Evolutionary conservation across 805 yeast species (phyloP), one percentile per base, ranked within the genome.

Genomic region (Sugiyamaella valdiviana): DNA sequence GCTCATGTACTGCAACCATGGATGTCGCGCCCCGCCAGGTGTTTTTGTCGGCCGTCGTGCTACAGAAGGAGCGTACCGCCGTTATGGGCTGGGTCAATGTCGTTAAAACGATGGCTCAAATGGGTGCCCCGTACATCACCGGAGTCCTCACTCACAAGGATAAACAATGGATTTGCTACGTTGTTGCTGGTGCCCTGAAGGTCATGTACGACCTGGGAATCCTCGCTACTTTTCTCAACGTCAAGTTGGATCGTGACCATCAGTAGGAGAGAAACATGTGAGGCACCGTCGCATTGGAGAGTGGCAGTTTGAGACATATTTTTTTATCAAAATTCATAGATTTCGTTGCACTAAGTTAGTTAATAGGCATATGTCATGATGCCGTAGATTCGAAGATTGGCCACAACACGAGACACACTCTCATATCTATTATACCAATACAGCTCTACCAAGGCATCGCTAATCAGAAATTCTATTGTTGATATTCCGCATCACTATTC

Each of bases 11-110:
- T 0, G 68, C 82, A 1, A 79, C 89, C 1, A 86, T 87, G 89
- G 96, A 88, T 62, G 95, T 85, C 19, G 90, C 88, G 3, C 95
- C 96, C 9, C 76, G 96, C 45, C 96, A 88, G 65, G 77, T 86
- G 5, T 69, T 88, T 39, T 67, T 88, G 45, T 82, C 93, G 0
- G 75, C 85, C 2, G 72, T 87, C 19, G 79, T 88, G 39, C 73
- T 72, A 19, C 74, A 77, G 36, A 66, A 72, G 10, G 95, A 87
- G 51, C 67, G 90, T 46, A 80, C 95, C 2, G 77, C 75, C 54
- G 91, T 83, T 1, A 75, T 88, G 83, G 96, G 96, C 2, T 72
- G 85, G 19, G 95, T 88, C 9, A 88, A 87, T 58, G 80, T 88
- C 22, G 88, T 85, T 22, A 86, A 86, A 63, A 89, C 95, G 0